Conservation (phyloP, 1,284 basidiomycete species). For the Mycosarcoma maydis region DNA sequence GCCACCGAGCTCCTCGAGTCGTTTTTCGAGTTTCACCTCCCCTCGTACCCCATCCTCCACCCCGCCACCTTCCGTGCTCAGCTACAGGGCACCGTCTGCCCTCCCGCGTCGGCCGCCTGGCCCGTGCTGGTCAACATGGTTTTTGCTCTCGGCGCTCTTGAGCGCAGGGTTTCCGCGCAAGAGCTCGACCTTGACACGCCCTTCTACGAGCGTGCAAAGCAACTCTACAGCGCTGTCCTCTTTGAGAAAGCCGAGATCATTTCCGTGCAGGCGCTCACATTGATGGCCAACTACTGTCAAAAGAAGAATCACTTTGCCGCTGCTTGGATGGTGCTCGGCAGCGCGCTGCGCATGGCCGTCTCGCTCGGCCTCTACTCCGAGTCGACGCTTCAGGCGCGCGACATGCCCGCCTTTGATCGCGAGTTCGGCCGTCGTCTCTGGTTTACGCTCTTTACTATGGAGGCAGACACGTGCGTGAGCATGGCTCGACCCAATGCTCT, state of each 20-base stretch:
- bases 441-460: slow-evolving; percentile 50
- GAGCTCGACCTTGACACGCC: slow-evolving; percentile 30
- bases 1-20: slow-evolving; percentile 36
- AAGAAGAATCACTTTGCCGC: slow-evolving; percentile 45
- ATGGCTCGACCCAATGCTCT: slow-evolving; percentile 48
- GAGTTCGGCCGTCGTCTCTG: slow-evolving; percentile 46
- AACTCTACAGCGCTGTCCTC: slow-evolving; percentile 39
- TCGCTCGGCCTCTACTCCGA: slow-evolving; percentile 45
- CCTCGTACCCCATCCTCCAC: slow-evolving; percentile 47
- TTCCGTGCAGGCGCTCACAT: slow-evolving; percentile 40
- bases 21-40: slow-evolving; percentile 48
- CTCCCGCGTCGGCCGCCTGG: slow-evolving; percentile 35
- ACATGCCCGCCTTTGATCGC: slow-evolving; percentile 38
- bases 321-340: slow-evolving; percentile 51
- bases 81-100: slow-evolving; percentile 33
- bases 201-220: slow-evolving; percentile 41
- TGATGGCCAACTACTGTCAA: slow-evolving; percentile 51
- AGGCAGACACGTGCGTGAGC: slow-evolving; percentile 48
- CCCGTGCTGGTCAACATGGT: slow-evolving; percentile 54
- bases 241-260: slow-evolving; percentile 49
- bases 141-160: slow-evolving; percentile 45
- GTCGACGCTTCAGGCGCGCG: slow-evolving; percentile 32
- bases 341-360: slow-evolving; percentile 50
- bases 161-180: slow-evolving; percentile 30
- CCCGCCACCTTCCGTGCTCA: slow-evolving; percentile 48